These are phyloP conservation scores for Dryas drummondii DNA, from an alignment of 306 rosid genomes.

Conservation along the genomic window DNA sequence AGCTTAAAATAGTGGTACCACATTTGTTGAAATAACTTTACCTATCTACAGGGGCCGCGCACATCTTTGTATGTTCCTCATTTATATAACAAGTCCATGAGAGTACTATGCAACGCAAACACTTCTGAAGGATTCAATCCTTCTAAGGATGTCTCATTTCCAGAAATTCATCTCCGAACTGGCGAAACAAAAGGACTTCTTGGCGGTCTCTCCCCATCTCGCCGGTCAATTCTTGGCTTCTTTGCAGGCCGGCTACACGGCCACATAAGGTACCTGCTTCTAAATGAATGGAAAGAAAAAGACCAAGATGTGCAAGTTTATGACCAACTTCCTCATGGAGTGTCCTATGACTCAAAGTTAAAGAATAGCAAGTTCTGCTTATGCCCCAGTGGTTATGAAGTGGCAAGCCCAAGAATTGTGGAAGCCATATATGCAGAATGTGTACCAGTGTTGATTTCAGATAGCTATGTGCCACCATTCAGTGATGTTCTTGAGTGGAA, in stretches of 20 bases:
- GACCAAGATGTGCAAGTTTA: constrained; percentile 42
- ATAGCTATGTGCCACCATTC: constrained; percentile 44
- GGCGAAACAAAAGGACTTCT: constrained; percentile 36
- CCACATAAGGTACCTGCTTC: constrained; percentile 34
- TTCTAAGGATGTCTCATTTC: constrained; percentile 44
- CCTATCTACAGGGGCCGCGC: constrained; percentile 33
- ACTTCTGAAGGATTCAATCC: constrained; percentile 47
- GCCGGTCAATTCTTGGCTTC: constrained; percentile 41
- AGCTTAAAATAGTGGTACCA: neutral
- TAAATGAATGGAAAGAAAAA: constrained; percentile 40
- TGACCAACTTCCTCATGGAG: constrained; percentile 33
- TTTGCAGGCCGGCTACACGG: constrained; percentile 46
- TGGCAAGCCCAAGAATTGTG: constrained; percentile 48
- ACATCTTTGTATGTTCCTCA: constrained; percentile 32
- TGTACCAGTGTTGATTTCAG: constrained; percentile 45
- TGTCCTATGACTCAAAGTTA: constrained; percentile 35
- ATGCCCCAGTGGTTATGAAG: constrained; percentile 51
- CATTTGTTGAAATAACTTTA: neutral
- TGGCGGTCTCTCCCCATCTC: constrained; percentile 35
- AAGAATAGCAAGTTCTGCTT: constrained; percentile 43
- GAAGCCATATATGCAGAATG: constrained; percentile 53
- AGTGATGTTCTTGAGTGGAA: constrained; percentile 48
- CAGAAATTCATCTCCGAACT: constrained; percentile 39
- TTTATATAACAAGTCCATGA: constrained; percentile 41
- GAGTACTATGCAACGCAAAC: constrained; percentile 48